phyloP scores from a whole-genome alignment of 495 filamentous ascomycete species.

The Glarea lozoyensis region DNA sequence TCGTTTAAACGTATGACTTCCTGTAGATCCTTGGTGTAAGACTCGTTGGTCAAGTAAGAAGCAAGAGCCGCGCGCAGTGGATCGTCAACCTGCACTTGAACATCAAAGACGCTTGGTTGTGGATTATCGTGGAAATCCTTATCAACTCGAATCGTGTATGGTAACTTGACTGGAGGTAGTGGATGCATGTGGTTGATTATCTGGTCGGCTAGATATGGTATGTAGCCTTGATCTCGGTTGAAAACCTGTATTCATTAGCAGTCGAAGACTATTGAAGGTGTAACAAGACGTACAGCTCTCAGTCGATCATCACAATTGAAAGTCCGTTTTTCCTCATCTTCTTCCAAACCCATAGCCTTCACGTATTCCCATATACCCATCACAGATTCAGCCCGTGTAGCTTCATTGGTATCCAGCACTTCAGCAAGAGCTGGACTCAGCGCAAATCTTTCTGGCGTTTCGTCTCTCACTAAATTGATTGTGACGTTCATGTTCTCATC shows the following conservation, averaged over 20 bases:
- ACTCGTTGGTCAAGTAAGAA: constrained; percentile 45
- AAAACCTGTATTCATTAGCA: constrained; percentile 53
- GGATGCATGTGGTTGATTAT: constrained; percentile 66
- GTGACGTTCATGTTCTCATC: constrained; percentile 91
- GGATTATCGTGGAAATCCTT: constrained; percentile 62
- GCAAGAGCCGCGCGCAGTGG: constrained; percentile 62
- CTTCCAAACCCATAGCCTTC: constrained; percentile 72
- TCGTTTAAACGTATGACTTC: constrained; percentile 70
- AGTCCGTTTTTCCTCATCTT: constrained; percentile 85
- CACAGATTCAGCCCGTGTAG: constrained; percentile 74
- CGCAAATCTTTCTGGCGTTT: constrained; percentile 73
- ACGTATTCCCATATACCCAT: constrained; percentile 96
- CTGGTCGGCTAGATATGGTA: constrained; percentile 77
- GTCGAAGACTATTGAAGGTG: neutral
- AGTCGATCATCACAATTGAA: constrained; percentile 84
- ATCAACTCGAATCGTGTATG: constrained; percentile 92
- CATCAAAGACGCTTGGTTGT: constrained; percentile 75
- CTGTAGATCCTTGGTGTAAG: constrained; percentile 54
- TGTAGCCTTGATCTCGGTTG: constrained; percentile 66
- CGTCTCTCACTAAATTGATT: constrained; percentile 79
- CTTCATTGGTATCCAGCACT: constrained; percentile 78
- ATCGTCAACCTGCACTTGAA: constrained; percentile 77
- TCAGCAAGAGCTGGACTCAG: constrained; percentile 73
- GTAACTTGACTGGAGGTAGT: constrained; percentile 73
- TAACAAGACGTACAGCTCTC: constrained; percentile 47